Evolutionary conservation across 2,329 filamentous ascomycete species (phyloP).

Genomic region (Ascochyta koolunga): DNA sequence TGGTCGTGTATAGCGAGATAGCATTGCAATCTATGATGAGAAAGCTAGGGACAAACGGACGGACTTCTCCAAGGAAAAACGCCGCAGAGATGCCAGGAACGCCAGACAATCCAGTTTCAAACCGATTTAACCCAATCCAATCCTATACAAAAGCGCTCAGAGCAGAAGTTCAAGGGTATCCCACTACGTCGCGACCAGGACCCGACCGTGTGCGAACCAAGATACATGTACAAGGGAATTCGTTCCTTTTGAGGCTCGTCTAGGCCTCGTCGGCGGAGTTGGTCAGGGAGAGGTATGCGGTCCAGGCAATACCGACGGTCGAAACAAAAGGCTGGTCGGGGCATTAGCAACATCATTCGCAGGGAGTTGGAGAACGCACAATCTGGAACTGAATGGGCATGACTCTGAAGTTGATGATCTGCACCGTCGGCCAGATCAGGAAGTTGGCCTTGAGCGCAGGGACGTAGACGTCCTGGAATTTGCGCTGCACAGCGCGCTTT

Average conservation of each 20-base stretch:
- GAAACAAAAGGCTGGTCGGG: conserved; percentile 84
- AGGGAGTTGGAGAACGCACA: conserved; percentile 63
- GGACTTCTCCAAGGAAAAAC: conserved; percentile 13
- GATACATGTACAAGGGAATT: conserved; percentile 27
- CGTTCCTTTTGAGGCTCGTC: conserved; percentile 11
- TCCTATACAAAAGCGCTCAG: conserved; percentile 31
- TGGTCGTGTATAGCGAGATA: conserved; percentile 4
- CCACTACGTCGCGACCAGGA: conserved; percentile 22
- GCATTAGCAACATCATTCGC: conserved; percentile 10
- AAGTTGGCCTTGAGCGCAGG: conserved; percentile 96
- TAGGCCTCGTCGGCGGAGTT: conserved; percentile 79
- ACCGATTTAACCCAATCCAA: neutral
- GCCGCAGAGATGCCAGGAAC: conserved; percentile 30
- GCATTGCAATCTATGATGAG: conserved; percentile 18
- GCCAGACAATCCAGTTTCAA: conserved; percentile 12
- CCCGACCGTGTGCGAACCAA: conserved; percentile 16
- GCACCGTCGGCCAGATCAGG: conserved; percentile 91
- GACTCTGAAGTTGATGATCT: conserved; percentile 94
- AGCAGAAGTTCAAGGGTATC: conserved; percentile 25
- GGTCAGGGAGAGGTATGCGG: conserved; percentile 89
- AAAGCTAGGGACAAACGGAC: conserved; percentile 8
- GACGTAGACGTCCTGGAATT: conserved; percentile 92
- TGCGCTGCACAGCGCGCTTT: conserved; percentile 75
- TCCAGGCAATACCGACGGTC: conserved; percentile 95
- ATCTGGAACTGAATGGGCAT: conserved; percentile 97